Percentiles rank a stretch among this genome's conserved stretches.
Conservation (phyloP, 257 asterid species). For the Prunella vulgaris region DNA sequence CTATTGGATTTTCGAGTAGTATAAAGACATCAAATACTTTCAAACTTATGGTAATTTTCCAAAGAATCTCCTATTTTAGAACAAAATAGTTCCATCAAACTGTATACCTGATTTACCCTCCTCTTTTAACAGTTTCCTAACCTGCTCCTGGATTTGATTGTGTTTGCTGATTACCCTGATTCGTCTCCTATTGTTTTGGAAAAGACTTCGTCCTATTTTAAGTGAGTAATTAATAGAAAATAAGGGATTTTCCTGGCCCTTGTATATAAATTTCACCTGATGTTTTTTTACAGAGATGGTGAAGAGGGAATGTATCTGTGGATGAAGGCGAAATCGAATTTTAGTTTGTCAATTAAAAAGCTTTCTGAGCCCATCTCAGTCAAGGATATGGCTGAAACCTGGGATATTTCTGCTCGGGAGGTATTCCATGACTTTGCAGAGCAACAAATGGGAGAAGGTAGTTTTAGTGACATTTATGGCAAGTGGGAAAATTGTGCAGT, state of each 20-base stretch:
- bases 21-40: constrained; percentile 13
- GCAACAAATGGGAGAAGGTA: constrained; percentile 46
- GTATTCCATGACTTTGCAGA: constrained; percentile 32
- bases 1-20: constrained; percentile 28
- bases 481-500: constrained; percentile 36
- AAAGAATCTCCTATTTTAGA: background rate
- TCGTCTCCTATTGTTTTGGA: constrained; percentile 41
- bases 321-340: constrained; percentile 35
- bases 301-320: constrained; percentile 36
- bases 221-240: constrained; percentile 32
- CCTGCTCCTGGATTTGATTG: constrained; percentile 37
- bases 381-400: constrained; percentile 41
- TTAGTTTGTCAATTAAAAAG: constrained; percentile 29
- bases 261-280: background rate
- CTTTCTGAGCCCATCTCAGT: constrained; percentile 35
- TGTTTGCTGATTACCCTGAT: constrained; percentile 40
- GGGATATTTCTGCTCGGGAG: constrained; percentile 43
- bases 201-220: constrained; percentile 15
- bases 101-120: background rate
- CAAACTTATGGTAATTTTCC: constrained; percentile 27
- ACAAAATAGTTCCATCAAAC: background rate
- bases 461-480: constrained; percentile 43
- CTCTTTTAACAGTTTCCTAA: constrained; percentile 35
- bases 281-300: constrained; percentile 23
- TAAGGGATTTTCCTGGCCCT: background rate